Conservation (phyloP, 2,329 filamentous ascomycete genomes). For the Calonectria montana region DNA sequence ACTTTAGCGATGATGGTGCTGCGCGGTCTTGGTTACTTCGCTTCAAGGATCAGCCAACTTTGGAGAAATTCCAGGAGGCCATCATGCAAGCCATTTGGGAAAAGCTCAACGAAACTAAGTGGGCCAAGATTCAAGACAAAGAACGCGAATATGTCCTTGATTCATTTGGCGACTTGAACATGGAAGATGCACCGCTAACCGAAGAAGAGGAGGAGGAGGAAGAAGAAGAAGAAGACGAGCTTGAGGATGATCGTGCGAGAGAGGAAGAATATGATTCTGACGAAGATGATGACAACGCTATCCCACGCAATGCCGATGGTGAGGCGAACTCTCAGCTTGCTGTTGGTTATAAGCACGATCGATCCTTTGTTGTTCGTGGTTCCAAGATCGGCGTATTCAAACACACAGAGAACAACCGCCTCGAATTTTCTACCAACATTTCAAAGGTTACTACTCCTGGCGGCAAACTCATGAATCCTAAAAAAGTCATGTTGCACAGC, state of each 20-base stretch:
- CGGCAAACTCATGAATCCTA: conserved; percentile 90
- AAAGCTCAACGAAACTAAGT: conserved; percentile 92
- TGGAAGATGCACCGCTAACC: conserved; percentile 77
- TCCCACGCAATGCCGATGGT: conserved; percentile 79
- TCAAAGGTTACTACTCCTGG: conserved; percentile 92
- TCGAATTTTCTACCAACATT: conserved; percentile 97
- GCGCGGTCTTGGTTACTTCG: conserved; percentile 96
- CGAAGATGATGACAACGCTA: conserved; percentile 79
- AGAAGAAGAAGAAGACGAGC: conserved; percentile 66
- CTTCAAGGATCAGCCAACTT: conserved; percentile 84
- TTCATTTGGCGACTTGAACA: conserved; percentile 92
- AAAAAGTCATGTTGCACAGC: conserved; percentile 95
- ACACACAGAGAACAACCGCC: conserved; percentile 89
- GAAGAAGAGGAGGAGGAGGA: conserved; percentile 63
- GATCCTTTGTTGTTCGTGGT: conserved; percentile 95
- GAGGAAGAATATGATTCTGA: conserved; percentile 77
- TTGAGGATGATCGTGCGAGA: conserved; percentile 71
- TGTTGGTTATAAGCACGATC: conserved; percentile 96
- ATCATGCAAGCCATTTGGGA: conserved; percentile 98
- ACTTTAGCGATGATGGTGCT: conserved; percentile 87
- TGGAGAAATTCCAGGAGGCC: conserved; percentile 92
- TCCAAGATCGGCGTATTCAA: conserved; percentile 99
- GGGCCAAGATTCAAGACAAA: conserved; percentile 90
- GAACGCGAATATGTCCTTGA: conserved; percentile 96
- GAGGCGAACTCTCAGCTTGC: conserved; percentile 94